Evolutionary conservation across 1,139 yeast species (phyloP).

Genomic region (Suhomyces guaymorum): DNA sequence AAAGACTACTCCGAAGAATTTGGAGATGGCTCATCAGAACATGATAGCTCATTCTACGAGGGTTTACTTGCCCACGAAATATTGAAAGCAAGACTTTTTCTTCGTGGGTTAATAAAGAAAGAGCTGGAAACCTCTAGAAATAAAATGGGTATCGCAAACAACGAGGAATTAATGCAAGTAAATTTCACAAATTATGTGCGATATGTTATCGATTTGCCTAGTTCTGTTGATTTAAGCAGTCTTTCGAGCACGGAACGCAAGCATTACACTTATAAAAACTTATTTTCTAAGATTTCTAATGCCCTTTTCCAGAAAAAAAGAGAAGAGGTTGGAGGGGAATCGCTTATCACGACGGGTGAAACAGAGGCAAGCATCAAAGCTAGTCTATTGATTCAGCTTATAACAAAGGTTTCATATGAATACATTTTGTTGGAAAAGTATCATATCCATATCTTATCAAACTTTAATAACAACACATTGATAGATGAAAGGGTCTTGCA

Average conservation of each 20-base stretch:
- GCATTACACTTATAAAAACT: slow-evolving; percentile 34
- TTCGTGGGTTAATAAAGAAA: slow-evolving; percentile 28
- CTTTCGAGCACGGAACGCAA: slow-evolving; percentile 25
- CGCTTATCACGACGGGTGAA: slow-evolving; percentile 14
- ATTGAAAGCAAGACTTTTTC: slow-evolving; percentile 28
- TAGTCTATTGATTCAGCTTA: slow-evolving; percentile 30
- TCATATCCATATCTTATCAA: slow-evolving; percentile 39
- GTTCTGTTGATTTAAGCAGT: slow-evolving; percentile 13
- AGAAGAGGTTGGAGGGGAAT: slow-evolving; percentile 34
- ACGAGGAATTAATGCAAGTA: slow-evolving; percentile 43
- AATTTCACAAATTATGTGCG: slow-evolving; percentile 44
- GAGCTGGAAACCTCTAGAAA: slow-evolving; percentile 8
- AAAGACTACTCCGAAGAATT: slow-evolving; percentile 2
- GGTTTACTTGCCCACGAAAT: slow-evolving; percentile 36
- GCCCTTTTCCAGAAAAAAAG: slow-evolving; percentile 29
- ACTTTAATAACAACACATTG: slow-evolving; percentile 36
- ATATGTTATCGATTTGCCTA: slow-evolving; percentile 36
- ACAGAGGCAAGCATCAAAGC: slow-evolving; percentile 11
- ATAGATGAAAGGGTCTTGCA: slow-evolving; percentile 28
- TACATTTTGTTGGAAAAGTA: slow-evolving; percentile 44
- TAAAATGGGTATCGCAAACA: slow-evolving; percentile 15
- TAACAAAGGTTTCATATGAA: slow-evolving; percentile 44
- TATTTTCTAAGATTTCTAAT: slow-evolving; percentile 29
- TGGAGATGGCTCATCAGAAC: slow-evolving; percentile 11
- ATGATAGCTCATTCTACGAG: slow-evolving; percentile 31